Evolutionary conservation across 345 rosid species (phyloP).

Genomic region (Citrus australasica): DNA sequence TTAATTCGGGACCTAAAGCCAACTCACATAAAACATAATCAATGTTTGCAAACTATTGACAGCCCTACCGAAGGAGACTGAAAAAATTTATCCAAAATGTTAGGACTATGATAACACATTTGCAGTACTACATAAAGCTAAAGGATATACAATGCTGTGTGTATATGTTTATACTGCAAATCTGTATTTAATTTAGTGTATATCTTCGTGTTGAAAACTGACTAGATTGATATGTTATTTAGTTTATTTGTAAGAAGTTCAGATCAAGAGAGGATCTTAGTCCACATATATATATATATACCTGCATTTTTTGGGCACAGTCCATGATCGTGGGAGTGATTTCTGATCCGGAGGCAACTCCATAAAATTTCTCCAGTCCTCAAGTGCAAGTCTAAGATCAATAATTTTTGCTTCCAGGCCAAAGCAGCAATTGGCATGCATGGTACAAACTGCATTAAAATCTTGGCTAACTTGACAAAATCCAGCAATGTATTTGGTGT

Average conservation of each 20-base stretch:
- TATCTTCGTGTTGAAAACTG: too few species aligned
- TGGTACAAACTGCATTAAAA: constrained; percentile 57
- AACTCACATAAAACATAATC: not conserved
- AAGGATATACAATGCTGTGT: too few species aligned
- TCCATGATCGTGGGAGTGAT: constrained; percentile 34
- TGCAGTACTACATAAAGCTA: too few species aligned
- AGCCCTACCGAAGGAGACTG: too few species aligned
- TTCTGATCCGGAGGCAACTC: constrained; percentile 19
- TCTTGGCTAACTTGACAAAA: constrained; percentile 61
- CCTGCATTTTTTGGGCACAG: constrained; percentile 62
- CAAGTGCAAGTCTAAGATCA: constrained; percentile 55
- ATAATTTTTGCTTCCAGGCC: constrained; percentile 56
- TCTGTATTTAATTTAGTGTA: too few species aligned
- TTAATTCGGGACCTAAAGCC: too few species aligned
- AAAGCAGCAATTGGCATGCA: constrained; percentile 85
- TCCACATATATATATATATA: not conserved
- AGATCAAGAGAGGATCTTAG: too few species aligned
- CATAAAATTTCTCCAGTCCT: constrained; percentile 56
- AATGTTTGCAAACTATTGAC: too few species aligned
- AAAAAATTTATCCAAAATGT: too few species aligned
- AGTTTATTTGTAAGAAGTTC: too few species aligned
- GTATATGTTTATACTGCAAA: not conserved
- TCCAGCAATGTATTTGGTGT: constrained; percentile 67
- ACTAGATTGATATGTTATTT: too few species aligned
- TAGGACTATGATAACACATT: not conserved